Evolutionary conservation across 2,329 filamentous ascomycete species (phyloP).

Genomic region (Lecanicillium sp.): DNA sequence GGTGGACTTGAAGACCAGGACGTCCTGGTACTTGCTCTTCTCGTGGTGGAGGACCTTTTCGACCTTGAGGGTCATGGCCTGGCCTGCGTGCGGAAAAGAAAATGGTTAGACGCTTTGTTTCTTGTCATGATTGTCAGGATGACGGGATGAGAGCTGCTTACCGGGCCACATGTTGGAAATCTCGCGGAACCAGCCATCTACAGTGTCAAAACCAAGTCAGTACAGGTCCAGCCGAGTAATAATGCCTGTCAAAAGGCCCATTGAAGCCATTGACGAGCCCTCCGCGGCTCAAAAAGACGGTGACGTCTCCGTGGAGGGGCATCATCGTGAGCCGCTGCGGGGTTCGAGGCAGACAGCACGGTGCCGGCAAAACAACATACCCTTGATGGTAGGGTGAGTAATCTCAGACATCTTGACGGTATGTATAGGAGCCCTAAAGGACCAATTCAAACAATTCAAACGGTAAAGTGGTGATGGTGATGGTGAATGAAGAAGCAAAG

Average conservation of each 20-base stretch:
- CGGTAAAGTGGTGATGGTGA: slow-evolving; percentile 3
- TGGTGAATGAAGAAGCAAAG: slow-evolving; percentile 7
- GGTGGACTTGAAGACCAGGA: slow-evolving; percentile 97
- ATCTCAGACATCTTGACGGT: slow-evolving; percentile 42
- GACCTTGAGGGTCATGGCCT: slow-evolving; percentile 97
- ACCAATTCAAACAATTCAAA: background rate
- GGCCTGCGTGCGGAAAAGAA: slow-evolving; percentile 43
- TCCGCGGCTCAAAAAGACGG: no score
- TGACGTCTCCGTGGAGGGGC: no score
- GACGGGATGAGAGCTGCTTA: slow-evolving; percentile 22
- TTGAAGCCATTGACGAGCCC: no score
- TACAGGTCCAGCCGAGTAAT: background rate
- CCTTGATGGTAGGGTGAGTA: slow-evolving; percentile 50
- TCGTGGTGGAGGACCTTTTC: slow-evolving; percentile 98
- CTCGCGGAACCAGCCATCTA: slow-evolving; percentile 99
- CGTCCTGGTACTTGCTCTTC: slow-evolving; percentile 98
- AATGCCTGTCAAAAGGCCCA: no score
- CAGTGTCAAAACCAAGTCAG: slow-evolving; percentile 9
- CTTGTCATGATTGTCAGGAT: background rate
- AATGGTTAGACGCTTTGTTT: slow-evolving; percentile 1
- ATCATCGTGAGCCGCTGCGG: no score
- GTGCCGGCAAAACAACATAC: slow-evolving; percentile 27
- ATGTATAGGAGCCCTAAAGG: slow-evolving; percentile 2
- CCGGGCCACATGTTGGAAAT: slow-evolving; percentile 97
- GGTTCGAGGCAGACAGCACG: no score